Evolutionary conservation across 768 basidiomycete species (phyloP), one percentile per base, ranked within the genome.

Genomic region (Lactarius hengduanensis): DNA sequence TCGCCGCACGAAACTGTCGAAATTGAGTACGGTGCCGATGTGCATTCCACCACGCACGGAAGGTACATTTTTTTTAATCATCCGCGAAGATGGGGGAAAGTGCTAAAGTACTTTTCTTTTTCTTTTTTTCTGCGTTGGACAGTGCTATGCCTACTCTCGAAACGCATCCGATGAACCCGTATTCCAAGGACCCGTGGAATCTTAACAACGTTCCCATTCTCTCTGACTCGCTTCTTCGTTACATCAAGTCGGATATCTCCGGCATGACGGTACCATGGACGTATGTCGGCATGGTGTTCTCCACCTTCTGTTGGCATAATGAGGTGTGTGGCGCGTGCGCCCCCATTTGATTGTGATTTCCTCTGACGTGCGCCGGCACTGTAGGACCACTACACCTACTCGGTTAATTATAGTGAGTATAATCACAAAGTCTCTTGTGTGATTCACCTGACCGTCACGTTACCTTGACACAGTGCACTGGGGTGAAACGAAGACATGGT

Each of bases 401-500:
- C 92, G 76, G 86, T 98, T 74, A 94, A 96, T 76, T 96, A 87
- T 78, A 92, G 93, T 94, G 77, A 74, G 92, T 68, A 34, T 60
- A 57, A 57, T 57, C 61, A 53, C 61, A n/a, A 41, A 36, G 15
- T 26, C 18, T 30, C 30, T 34, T 53, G 59, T 66, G 38, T 43
- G 32, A 58, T 30, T 40, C 11, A 10, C 41, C 65, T 66, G 56
- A 66, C 50, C 30, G 13, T 58, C 56, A 53, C 22, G 6, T 13
- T 26, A 28, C 64, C 58, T 61, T 28, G 30, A 26, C 40, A 36
- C 70, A 96, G 94, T 96, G 91, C 95, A 98, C 75, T 98, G 94
- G 93, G 97, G 97, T 34, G 96, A 97, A 75, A 96, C 96, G 40
- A 99, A 99, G 81, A 99, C 96, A 0, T 99, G 97, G 97, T 99